A percentile compares a stretch with the other conserved stretches of the same genome.
These are phyloP conservation scores for Evernia prunastri DNA, from an alignment of 495 filamentous ascomycete genomes.

Conservation along the genomic window DNA sequence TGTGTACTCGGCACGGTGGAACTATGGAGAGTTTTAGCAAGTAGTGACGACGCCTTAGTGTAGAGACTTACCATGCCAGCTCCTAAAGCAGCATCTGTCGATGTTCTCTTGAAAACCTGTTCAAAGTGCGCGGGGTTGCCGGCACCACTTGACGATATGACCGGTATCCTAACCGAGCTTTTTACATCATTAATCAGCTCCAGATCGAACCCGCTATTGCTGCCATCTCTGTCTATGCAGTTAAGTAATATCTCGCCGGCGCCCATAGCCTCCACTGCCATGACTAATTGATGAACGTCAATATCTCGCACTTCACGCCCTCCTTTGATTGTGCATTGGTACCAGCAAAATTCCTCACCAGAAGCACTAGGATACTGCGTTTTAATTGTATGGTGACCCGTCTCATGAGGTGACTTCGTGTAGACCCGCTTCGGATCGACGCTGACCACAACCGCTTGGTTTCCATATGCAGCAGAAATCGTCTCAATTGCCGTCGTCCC, in stretches of 20 bases:
- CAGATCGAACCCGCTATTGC: slow-evolving; percentile 89
- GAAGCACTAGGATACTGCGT: slow-evolving; percentile 63
- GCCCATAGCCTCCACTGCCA: slow-evolving; percentile 93
- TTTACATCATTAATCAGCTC: slow-evolving; percentile 89
- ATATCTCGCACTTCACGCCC: slow-evolving; percentile 86
- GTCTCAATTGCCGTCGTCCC: slow-evolving; percentile 89
- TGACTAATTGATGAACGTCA: slow-evolving; percentile 78
- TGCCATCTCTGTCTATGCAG: slow-evolving; percentile 95
- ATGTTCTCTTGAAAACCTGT: slow-evolving; percentile 81
- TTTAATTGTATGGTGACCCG: slow-evolving; percentile 68
- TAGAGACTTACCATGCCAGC: slow-evolving; percentile 73
- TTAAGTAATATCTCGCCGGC: slow-evolving; percentile 91
- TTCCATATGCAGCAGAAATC: slow-evolving; percentile 89
- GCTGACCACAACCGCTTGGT: slow-evolving; percentile 93
- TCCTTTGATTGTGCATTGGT: slow-evolving; percentile 94
- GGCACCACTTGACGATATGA: slow-evolving; percentile 92
- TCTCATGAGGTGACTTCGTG: slow-evolving; percentile 63
- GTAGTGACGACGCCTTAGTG: slow-evolving; percentile 7
- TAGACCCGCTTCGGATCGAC: slow-evolving; percentile 91
- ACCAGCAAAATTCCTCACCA: slow-evolving; percentile 87
- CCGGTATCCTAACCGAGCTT: slow-evolving; percentile 73
- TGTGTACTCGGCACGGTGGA: slow-evolving; percentile 91
- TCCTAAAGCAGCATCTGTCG: slow-evolving; percentile 85
- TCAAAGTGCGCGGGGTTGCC: slow-evolving; percentile 84
- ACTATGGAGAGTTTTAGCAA: slow-evolving; percentile 39